Base-by-base conservation (phyloP, 257 asterid species). In the Solanum corneliomulleri region DNA sequence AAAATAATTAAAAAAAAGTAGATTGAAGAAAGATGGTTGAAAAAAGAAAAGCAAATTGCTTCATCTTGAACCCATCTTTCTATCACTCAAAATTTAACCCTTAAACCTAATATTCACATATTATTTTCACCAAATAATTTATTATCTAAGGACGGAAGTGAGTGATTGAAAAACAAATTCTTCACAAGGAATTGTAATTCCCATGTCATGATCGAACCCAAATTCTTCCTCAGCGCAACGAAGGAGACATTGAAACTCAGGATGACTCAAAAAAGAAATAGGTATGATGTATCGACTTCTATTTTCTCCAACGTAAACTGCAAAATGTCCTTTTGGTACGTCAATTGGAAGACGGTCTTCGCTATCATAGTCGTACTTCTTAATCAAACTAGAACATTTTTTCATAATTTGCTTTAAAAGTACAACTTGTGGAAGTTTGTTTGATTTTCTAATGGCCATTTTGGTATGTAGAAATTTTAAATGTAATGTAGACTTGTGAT, bases 401-500 rank as follows among this genome's bases (percentile, higher is more conserved):
- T 77, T 86, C 83, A 86, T 8, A 9, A 86, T 86, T 49, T 86
- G 87, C 56, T 86, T 86, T n/a, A 86, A 18, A 29, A 71, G 80
- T 60, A 60, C 52, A 39, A 80, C 37, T 72, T 86, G 87, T 33
- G 87, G 70, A 13, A 86, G 70, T 83, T 49, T 71, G 87, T 62
- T 70, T 25, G 83, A 49, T 86, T 86, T 86, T 71, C 72, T 49
- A 11, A 80, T 47, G 25, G 90, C 91, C 94, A 91, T 64, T 83
- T 9, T 33, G n/a, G 84, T 80, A 27, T 23, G 6, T 20, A 58
- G 66, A 58, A 58, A 58, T 20, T 20, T 52, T 52, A 33, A 11
- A 35, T 62, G 14, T 15, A 21, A 58, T 20, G 66, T 58, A 58
- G 64, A 3, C 23, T 27, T 18, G 15, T 37, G 7, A n/a, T 44